Evolutionary conservation across 805 yeast species (phyloP).

Genomic region (Saccharomycopsis guyanensis): DNA sequence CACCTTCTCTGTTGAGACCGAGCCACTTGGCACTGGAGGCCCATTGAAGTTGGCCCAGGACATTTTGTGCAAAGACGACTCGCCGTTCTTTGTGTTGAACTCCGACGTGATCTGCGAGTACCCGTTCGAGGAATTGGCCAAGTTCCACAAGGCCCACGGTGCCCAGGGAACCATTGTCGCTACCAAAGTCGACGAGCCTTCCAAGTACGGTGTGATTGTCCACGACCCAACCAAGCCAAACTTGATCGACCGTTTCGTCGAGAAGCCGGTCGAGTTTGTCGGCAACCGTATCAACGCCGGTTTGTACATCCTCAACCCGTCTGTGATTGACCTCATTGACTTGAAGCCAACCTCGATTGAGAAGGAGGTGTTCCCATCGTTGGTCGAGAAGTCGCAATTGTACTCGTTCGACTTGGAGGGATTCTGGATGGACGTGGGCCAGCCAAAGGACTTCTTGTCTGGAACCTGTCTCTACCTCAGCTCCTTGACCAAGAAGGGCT

Average conservation of each 20-base stretch:
- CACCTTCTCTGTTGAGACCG: constrained; percentile 97
- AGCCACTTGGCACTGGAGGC: constrained; percentile 99
- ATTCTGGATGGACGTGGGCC: constrained; percentile 99
- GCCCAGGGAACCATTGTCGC: constrained; percentile 98
- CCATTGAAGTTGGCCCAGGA: constrained; percentile 96
- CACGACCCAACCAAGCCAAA: constrained; percentile 92
- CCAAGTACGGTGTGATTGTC: constrained; percentile 98
- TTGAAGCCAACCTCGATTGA: constrained; percentile 98
- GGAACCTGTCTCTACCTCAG: constrained; percentile 91
- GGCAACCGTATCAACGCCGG: constrained; percentile 99
- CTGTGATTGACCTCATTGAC: constrained; percentile 92
- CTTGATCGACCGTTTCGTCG: constrained; percentile 97
- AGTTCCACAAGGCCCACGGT: constrained; percentile 92
- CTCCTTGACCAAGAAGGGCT: constrained; percentile 74
- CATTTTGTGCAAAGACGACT: constrained; percentile 84
- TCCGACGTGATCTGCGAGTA: constrained; percentile 98
- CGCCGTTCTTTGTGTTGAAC: constrained; percentile 96
- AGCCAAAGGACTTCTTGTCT: constrained; percentile 97
- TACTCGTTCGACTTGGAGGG: constrained; percentile 98
- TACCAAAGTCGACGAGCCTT: constrained; percentile 98
- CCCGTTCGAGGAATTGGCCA: constrained; percentile 89
- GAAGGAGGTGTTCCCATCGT: constrained; percentile 97
- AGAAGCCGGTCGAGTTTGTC: constrained; percentile 98
- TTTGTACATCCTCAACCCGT: constrained; percentile 95
- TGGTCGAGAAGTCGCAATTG: constrained; percentile 81